Evolutionary conservation across 352 stramenopile species (phyloP).

Genomic region (Poterioochromonas sp.): DNA sequence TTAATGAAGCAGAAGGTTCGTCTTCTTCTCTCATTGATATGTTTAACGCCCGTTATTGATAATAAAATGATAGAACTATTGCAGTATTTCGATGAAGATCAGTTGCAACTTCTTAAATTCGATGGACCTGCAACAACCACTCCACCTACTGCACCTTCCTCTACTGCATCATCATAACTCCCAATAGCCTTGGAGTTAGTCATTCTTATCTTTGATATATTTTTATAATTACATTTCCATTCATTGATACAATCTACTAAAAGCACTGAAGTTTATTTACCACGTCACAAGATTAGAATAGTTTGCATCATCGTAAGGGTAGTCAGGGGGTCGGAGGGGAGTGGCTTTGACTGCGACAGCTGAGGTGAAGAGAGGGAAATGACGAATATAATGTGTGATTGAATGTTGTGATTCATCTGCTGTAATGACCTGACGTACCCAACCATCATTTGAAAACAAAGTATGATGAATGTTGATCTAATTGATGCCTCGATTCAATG

Average conservation of each 20-base stretch:
- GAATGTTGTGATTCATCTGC: too few relatives aligned
- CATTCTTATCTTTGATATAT: neutral
- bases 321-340: too few relatives aligned
- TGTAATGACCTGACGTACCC: too few relatives aligned
- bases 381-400: too few relatives aligned
- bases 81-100: slow-evolving; percentile 17
- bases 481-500: neutral
- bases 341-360: too few relatives aligned
- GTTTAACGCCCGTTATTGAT: neutral
- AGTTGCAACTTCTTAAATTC: neutral
- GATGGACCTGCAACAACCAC: neutral
- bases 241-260: neutral
- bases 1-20: neutral
- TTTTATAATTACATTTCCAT: neutral
- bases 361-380: too few relatives aligned
- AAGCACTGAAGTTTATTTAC: neutral
- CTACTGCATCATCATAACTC: neutral
- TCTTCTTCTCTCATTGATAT: neutral
- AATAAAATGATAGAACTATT: slow-evolving; percentile 1
- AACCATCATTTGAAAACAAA: too few relatives aligned
- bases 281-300: too few relatives aligned
- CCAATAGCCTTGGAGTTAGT: neutral
- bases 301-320: too few relatives aligned
- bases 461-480: neutral
- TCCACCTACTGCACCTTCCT: neutral